Evolutionary conservation across 306 rosid genomes (phyloP), one percentile per base, ranked within the genome.

Genomic region (Lupinus albus): DNA sequence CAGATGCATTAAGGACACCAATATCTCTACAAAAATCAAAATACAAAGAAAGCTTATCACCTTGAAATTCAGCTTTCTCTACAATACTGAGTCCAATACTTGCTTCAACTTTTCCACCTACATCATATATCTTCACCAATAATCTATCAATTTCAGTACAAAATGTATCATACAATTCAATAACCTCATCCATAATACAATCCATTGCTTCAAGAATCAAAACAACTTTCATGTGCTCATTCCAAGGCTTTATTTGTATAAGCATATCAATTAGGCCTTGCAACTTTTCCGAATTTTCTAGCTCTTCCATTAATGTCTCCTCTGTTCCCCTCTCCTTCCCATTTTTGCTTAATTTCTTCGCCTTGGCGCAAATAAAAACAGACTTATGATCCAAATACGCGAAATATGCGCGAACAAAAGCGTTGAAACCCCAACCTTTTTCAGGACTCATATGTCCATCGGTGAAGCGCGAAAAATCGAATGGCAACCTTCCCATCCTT

Each of bases 121-220:
- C 20, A 0, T 70, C 78, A 64, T 64, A 66, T 5, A 89, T 77
- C 60, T 78, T 78, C 16, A 52, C 1, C 38, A 92, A n/a, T 6
- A 51, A 75, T 1, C 68, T 13, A 1, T 80, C 79, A 6, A 87
- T 42, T 18, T 74, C 85, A n/a, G 28, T 42, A 25, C 80, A 66
- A 2, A 85, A 67, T 16, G 71, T 81, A 8, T 76, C 69, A 58
- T 89, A 84, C 8, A 89, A 56, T 30, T 92, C 86, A 8, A 74
- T 67, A 7, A 84, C 46, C 77, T 92, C 96, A 0, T 86, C 82
- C 3, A 84, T 16, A 2, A 87, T 66, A 51, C 88, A 84, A 11
- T 82, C 90, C 97, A 92, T 89, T 2, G 97, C 97, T 52, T 92
- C 96, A 11, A 82, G 69, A n/a, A 92, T 45, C 2, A 89, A 77